These are phyloP conservation scores for Ganoderma meredithae DNA, from an alignment of 1,284 basidiomycete species.

Conservation along the genomic window DNA sequence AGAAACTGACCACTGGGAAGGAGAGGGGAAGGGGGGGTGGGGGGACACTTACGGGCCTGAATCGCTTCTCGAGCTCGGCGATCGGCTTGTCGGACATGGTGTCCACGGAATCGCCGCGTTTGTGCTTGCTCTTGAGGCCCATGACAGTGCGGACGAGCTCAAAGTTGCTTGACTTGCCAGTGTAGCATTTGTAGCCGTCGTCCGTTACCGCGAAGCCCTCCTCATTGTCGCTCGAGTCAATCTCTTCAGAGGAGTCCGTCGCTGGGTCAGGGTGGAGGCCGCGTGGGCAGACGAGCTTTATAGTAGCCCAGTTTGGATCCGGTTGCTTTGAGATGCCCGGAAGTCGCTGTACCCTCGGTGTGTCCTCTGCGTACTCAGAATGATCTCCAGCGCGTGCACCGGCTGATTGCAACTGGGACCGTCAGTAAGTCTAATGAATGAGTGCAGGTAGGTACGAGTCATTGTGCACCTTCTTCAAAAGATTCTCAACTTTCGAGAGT, in stretches of 20 bases:
- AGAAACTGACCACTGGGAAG: not conserved
- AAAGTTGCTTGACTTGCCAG: constrained; percentile 76
- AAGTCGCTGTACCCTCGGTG: not conserved
- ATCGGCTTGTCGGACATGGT: not conserved
- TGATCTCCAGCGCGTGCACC: not conserved
- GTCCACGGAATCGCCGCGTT: not conserved
- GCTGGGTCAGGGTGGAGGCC: not conserved
- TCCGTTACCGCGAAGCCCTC: constrained; percentile 42
- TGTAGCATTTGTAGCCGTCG: constrained; percentile 58
- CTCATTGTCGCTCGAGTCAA: constrained; percentile 46
- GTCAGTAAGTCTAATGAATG: not conserved
- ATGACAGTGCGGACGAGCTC: constrained; percentile 72
- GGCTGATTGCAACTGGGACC: not conserved
- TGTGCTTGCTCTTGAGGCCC: constrained; percentile 57
- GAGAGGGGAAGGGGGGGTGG: no score
- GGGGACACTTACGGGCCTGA: not conserved
- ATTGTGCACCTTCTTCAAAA: not conserved
- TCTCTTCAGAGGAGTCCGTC: constrained; percentile 32
- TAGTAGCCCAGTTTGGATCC: not conserved
- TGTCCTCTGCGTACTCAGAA: not conserved
- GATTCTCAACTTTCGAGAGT: constrained; percentile 4
- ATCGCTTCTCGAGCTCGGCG: not conserved
- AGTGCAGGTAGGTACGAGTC: no score
- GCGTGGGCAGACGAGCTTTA: not conserved
- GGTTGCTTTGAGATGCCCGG: not conserved